A percentile compares a stretch with the other conserved stretches of the same genome.
phyloP scores from a whole-genome alignment of 2,329 filamentous ascomycete species.

The Lachnellula hyalina region DNA sequence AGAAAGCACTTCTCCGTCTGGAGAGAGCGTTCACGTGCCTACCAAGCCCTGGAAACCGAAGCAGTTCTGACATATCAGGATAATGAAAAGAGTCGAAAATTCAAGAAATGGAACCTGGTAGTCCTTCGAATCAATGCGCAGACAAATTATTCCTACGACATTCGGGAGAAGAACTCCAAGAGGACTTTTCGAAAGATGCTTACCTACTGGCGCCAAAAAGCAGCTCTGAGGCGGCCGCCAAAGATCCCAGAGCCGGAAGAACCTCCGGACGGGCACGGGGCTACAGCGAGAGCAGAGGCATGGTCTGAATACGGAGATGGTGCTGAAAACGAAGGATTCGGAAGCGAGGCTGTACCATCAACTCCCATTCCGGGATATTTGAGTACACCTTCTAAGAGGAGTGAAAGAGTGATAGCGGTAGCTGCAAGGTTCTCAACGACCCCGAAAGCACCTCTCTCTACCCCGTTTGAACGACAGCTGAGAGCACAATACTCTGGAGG shows the following conservation, averaged over 20 bases:
- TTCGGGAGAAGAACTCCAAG: constrained; percentile 30
- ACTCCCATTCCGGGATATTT: constrained; percentile 22
- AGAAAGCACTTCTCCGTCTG: constrained; percentile 25
- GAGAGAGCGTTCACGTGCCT: constrained; percentile 20
- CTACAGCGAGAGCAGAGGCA: constrained; percentile 20
- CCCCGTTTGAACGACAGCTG: constrained; percentile 37
- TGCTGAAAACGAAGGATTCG: constrained; percentile 20
- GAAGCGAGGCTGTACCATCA: constrained; percentile 16
- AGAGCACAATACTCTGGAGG: constrained; percentile 28
- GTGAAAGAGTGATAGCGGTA: constrained; percentile 35
- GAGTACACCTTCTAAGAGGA: constrained; percentile 37
- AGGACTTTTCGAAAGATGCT: constrained; percentile 31
- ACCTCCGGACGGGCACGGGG: constrained; percentile 11
- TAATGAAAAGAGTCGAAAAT: constrained; percentile 16
- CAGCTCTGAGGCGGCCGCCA: constrained; percentile 18
- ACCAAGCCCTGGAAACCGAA: constrained; percentile 24
- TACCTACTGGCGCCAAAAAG: constrained; percentile 29
- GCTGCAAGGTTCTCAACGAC: constrained; percentile 38
- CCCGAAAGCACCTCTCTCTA: constrained; percentile 38
- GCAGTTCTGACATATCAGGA: constrained; percentile 28
- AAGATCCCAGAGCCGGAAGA: constrained; percentile 4
- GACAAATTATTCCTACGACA: constrained; percentile 24
- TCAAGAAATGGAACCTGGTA: constrained; percentile 30
- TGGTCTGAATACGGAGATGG: constrained; percentile 30
- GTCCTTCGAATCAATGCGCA: constrained; percentile 26